Evolutionary conservation across 1,284 basidiomycete genomes (phyloP).

Genomic region (Microbotryum silenes-acaulis): DNA sequence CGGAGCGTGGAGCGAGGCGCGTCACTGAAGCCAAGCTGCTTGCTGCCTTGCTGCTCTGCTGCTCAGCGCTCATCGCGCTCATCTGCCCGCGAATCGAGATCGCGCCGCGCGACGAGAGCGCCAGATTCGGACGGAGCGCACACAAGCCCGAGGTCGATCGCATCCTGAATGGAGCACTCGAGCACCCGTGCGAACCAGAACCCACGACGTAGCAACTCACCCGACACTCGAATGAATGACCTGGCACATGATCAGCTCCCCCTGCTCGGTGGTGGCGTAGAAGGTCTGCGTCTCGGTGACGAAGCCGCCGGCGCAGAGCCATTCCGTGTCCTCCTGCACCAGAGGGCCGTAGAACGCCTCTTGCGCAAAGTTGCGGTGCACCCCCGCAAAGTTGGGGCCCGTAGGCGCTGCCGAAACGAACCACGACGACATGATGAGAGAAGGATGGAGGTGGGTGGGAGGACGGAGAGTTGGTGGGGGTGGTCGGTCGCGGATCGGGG

Average conservation of each 20-base stretch:
- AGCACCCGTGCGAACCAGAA: not conserved
- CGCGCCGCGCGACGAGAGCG: too few relatives aligned
- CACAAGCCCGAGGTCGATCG: too few relatives aligned
- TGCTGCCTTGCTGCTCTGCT: too few relatives aligned
- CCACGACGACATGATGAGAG: constrained; percentile 15
- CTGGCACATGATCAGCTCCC: constrained; percentile 75
- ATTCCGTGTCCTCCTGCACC: constrained; percentile 64
- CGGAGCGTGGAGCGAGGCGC: too few relatives aligned
- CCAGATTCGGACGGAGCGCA: too few relatives aligned
- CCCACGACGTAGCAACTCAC: constrained; percentile 49
- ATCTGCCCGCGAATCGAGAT: too few relatives aligned
- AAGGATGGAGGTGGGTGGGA: not conserved
- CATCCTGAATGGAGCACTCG: too few relatives aligned
- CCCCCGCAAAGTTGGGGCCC: constrained; percentile 30
- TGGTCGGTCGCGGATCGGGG: not conserved
- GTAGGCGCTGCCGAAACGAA: constrained; percentile 9
- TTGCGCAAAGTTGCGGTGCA: constrained; percentile 14
- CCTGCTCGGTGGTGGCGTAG: constrained; percentile 73
- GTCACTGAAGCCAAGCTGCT: too few relatives aligned
- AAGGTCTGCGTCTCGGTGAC: constrained; percentile 86
- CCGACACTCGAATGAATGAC: constrained; percentile 92
- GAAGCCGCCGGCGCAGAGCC: constrained; percentile 77
- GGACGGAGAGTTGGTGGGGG: not conserved
- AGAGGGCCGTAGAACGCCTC: constrained; percentile 51
- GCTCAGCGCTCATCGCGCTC: too few relatives aligned